Evolutionary conservation across 2,329 filamentous ascomycete genomes (phyloP).

Genomic region (Gaeumannomyces tritici): DNA sequence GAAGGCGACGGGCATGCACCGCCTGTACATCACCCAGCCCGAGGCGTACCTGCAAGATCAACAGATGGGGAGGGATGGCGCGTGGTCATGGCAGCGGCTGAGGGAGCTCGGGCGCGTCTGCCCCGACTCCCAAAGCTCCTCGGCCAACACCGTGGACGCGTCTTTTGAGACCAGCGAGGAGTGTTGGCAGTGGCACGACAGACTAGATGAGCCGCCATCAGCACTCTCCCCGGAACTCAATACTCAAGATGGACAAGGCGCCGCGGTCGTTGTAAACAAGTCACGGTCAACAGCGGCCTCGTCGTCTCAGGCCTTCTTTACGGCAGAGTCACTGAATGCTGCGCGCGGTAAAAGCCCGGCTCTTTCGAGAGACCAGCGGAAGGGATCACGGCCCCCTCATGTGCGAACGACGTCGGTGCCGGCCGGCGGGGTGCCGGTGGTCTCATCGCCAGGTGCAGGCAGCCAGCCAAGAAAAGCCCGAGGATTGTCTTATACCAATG

Average conservation of each 20-base stretch:
- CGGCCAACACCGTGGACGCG: conserved; percentile 40
- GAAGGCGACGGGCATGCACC: conserved; percentile 52
- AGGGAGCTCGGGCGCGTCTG: conserved; percentile 51
- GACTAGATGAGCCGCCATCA: conserved; percentile 48
- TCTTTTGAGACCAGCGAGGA: conserved; percentile 45
- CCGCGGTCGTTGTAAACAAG: conserved; percentile 22
- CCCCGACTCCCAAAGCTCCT: conserved; percentile 24
- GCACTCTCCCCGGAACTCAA: conserved; percentile 22
- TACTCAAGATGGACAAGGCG: not conserved
- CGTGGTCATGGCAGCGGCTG: conserved; percentile 65
- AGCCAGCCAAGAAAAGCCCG: conserved; percentile 19
- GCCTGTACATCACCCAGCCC: conserved; percentile 67
- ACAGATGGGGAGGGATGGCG: conserved; percentile 30
- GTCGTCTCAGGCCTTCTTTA: conserved; percentile 29
- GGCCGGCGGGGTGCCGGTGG: conserved; percentile 11
- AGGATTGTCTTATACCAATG: conserved; percentile 8
- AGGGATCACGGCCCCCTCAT: conserved; percentile 33
- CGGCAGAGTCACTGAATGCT: conserved; percentile 20
- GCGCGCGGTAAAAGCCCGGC: conserved; percentile 24
- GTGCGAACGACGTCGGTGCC: conserved; percentile 46
- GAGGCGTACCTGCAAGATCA: conserved; percentile 63
- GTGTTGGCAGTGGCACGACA: conserved; percentile 59
- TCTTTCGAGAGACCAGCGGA: conserved; percentile 26
- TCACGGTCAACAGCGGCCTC: conserved; percentile 28
- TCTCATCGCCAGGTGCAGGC: conserved; percentile 25